Conservation (phyloP, 2,329 filamentous ascomycete genomes). For the Davidsoniella neocaledoniae region DNA sequence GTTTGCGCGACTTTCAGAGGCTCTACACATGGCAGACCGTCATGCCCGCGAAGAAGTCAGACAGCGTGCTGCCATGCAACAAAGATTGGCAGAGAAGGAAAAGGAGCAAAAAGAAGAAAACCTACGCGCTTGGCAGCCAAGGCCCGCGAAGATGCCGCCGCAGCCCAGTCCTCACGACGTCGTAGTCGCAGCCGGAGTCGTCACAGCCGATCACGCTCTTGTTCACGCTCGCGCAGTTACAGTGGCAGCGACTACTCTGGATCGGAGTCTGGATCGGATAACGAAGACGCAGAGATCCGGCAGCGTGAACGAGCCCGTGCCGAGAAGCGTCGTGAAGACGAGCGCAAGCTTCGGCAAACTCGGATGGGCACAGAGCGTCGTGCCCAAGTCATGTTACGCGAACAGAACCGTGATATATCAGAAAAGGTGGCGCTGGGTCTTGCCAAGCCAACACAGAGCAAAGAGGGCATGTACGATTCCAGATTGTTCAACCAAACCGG, state of each 20-base stretch:
- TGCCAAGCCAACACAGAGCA: constrained; percentile 82
- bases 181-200: not conserved
- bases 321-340: constrained; percentile 65
- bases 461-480: constrained; percentile 94
- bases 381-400: constrained; percentile 81
- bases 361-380: constrained; percentile 89
- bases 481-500: constrained; percentile 86
- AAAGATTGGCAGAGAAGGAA: constrained; percentile 89
- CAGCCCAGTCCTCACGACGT: constrained; percentile 16
- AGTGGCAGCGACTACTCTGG: constrained; percentile 20
- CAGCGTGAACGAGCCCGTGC: constrained; percentile 63
- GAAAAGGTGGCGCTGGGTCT: constrained; percentile 91
- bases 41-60: constrained; percentile 93
- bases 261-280: constrained; percentile 31
- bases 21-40: constrained; percentile 81
- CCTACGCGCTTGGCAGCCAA: constrained; percentile 77
- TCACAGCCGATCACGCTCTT: not conserved
- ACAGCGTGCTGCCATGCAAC: constrained; percentile 85
- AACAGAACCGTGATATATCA: constrained; percentile 91
- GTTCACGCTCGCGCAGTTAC: constrained; percentile 20
- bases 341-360: constrained; percentile 80
- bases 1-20: constrained; percentile 90
- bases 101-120: constrained; percentile 89
- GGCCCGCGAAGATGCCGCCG: constrained; percentile 65
- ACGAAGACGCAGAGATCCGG: constrained; percentile 53